Base-by-base conservation (phyloP, 129 eudicot genomes). In the Flaveria brownii region DNA sequence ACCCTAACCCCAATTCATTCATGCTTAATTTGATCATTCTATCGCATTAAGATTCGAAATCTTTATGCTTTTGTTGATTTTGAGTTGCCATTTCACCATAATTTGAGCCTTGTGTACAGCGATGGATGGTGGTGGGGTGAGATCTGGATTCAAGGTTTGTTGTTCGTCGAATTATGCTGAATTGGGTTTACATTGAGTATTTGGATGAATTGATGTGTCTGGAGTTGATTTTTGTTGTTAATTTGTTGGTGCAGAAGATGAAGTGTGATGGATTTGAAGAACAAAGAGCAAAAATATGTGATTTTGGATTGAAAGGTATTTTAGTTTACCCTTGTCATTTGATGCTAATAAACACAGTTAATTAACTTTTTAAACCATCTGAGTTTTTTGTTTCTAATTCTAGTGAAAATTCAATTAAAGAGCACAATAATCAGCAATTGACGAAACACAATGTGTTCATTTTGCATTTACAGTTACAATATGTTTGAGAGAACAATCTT, bases 91-190 rank as follows among this genome's bases (percentile, higher is more conserved):
- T 74, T 74, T 60, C 17, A 3, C 64, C 36, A 33, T 33, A 63
- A 43, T 56, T 45, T 43, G 71, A 59, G 70, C 73, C 74, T 67
- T 14, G 54, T 45, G 74, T 18, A 55, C 9, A 0, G 2, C 18
- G 50, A 57, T 56, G 70, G 75, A 74, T 20, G 60, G 12, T 80
- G 65, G 57, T 65, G 74, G 42, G 17, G 7, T 7, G 43, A 67
- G 80, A 80, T 74, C 79, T 80, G 62, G 33, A 46, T 74, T 74
- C 12, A 80, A 80, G 80, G 84, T 80, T 56, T 55, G 74, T 73
- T 55, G 67, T 61, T 61, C 17, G 17, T 61, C 1, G 69, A 63
- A 33, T 63, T 59, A 50, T 28, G 45, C 12, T 4, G 30, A 73
- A 25, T 80, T 72, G 30, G 62, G 74, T 54, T 67, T 26, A 23